These are phyloP conservation scores for Diaporthe caulivora DNA, from an alignment of 2,329 filamentous ascomycete species.

Conservation along the genomic window DNA sequence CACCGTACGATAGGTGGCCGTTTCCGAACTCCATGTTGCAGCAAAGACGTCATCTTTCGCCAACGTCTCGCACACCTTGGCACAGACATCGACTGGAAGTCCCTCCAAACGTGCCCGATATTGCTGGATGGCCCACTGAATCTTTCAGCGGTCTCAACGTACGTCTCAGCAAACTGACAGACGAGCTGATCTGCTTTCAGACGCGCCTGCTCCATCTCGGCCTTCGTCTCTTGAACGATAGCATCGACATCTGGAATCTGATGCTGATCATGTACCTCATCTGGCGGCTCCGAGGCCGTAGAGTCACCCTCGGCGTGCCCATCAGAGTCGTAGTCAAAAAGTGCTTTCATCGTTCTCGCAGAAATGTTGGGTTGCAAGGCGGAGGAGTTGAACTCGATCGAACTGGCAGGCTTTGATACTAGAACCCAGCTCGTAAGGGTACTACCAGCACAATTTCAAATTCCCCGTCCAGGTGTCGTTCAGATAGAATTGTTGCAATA, in stretches of 20 bases:
- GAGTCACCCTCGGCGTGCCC: not conserved
- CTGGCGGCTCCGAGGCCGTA: not conserved
- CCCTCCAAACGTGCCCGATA: not conserved
- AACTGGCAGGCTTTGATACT: too few species aligned
- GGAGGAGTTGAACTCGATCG: too few species aligned
- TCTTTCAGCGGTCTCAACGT: not conserved
- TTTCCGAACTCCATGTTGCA: not conserved
- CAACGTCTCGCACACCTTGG: conserved; percentile 1
- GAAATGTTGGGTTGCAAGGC: too few species aligned
- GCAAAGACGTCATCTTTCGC: not conserved
- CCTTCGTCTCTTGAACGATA: not conserved
- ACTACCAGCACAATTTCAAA: too few species aligned
- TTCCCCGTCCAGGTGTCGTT: too few species aligned
- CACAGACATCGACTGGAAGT: not conserved
- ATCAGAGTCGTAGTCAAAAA: not conserved
- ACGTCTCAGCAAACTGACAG: not conserved
- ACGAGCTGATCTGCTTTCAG: not conserved
- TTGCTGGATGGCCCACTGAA: not conserved
- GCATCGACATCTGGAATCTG: not conserved
- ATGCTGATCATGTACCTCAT: not conserved
- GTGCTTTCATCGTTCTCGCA: not conserved
- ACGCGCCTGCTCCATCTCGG: not conserved
- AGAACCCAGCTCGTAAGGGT: too few species aligned
- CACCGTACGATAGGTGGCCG: not conserved
- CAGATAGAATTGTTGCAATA: too few species aligned